Percentiles rank a stretch among this genome's conserved stretches.
Conservation (phyloP, 345 rosid species). For the Nasturtium officinale region DNA sequence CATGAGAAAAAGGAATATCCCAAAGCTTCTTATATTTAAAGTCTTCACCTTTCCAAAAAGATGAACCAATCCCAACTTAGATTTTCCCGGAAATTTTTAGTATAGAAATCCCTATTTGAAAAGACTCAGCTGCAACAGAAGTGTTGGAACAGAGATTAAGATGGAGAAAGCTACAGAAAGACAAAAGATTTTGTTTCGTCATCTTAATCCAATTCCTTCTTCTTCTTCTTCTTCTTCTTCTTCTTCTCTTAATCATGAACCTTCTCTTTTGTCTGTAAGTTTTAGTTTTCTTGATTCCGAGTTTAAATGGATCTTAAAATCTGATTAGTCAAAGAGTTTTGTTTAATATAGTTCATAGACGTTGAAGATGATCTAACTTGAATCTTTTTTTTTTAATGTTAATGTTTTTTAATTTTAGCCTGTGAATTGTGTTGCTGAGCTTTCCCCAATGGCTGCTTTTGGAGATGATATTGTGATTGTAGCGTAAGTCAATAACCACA, state of each 20-base stretch:
- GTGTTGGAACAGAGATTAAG: conserved; percentile 10
- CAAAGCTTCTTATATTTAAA: not conserved
- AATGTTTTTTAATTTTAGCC: conserved; percentile 46
- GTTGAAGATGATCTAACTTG: not conserved
- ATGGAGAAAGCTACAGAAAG: conserved; percentile 88
- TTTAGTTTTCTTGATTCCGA: not conserved
- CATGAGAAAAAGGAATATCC: not conserved
- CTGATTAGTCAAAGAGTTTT: not conserved
- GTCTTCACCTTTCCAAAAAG: conserved; percentile 8
- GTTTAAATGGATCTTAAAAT: not conserved
- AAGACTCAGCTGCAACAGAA: conserved; percentile 13
- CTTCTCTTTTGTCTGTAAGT: conserved; percentile 56
- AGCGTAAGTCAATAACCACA: conserved; percentile 61
- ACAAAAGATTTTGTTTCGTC: conserved; percentile 73
- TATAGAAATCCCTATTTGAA: not conserved
- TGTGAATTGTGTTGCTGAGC: conserved; percentile 67
- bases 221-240: conserved; percentile 26
- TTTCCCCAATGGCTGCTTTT: conserved; percentile 71
- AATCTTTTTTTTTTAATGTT: not conserved
- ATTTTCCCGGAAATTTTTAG: not conserved
- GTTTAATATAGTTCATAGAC: not conserved
- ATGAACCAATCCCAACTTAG: not conserved
- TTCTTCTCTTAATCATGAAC: conserved; percentile 39
- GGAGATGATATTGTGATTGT: conserved; percentile 89
- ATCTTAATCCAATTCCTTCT: conserved; percentile 60